Evolutionary conservation across 2,329 filamentous ascomycete species (phyloP).

Genomic region (Aaosphaeria pasadenensis): DNA sequence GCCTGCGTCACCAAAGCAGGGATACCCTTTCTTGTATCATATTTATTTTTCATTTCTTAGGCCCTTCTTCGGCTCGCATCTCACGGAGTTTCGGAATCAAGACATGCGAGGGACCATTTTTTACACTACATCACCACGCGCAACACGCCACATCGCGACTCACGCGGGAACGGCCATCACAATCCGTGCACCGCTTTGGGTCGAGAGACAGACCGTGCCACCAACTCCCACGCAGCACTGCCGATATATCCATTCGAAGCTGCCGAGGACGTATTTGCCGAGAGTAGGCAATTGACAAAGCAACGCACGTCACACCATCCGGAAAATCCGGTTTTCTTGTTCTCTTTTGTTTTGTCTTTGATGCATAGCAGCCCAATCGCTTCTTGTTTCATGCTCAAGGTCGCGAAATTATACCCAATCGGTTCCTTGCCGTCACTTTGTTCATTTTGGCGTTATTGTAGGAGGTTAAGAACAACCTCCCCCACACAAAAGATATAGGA

Average conservation of each 20-base stretch:
- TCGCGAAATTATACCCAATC: background rate
- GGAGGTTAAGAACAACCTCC: too few species aligned
- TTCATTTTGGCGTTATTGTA: background rate
- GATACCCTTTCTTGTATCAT: conserved; percentile 19
- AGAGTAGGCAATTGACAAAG: background rate
- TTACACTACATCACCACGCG: conserved; percentile 1
- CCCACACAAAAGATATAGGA: background rate
- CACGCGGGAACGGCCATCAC: conserved; percentile 6
- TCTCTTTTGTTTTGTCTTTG: background rate
- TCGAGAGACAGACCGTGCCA: background rate
- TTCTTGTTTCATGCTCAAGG: background rate
- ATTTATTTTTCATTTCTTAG: conserved; percentile 11
- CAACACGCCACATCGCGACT: too few species aligned
- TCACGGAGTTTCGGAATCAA: background rate
- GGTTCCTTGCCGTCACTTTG: background rate
- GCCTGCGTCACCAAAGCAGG: conserved; percentile 10
- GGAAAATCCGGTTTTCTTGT: conserved; percentile 1
- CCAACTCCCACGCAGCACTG: conserved; percentile 1
- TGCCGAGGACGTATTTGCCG: background rate
- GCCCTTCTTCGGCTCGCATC: conserved; percentile 4
- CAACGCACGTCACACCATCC: conserved; percentile 1
- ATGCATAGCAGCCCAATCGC: background rate
- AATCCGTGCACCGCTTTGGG: conserved; percentile 11
- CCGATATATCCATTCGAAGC: conserved; percentile 2
- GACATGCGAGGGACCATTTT: background rate